Conservation (phyloP, 1,139 yeast genomes). For the Scheffersomyces lignicola region DNA sequence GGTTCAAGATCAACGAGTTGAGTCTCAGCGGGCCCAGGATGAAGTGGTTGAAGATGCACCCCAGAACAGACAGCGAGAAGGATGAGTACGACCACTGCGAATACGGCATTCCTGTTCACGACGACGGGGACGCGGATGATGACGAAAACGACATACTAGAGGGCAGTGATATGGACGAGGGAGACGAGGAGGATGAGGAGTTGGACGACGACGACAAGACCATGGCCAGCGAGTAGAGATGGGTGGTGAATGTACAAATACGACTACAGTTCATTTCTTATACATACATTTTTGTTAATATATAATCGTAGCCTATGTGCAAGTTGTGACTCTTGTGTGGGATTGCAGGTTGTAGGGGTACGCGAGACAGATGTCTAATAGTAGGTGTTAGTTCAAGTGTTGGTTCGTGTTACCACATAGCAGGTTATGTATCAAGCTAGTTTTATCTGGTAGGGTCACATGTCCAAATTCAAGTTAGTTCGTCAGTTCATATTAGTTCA, state of each 20-base stretch:
- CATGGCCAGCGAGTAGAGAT: conserved; percentile 43
- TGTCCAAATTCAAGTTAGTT: no score
- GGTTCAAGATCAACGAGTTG: conserved; percentile 75
- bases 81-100: conserved; percentile 65
- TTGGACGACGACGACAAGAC: conserved; percentile 43
- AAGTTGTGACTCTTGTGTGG: no score
- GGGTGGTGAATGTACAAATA: conserved; percentile 1
- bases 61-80: conserved; percentile 57
- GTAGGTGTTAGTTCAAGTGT: no score
- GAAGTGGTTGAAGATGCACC: conserved; percentile 88
- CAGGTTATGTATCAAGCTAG: no score
- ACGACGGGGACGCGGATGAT: conserved; percentile 23
- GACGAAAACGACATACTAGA: conserved; percentile 25
- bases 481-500: no score
- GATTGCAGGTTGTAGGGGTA: no score
- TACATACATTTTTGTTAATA: background rate
- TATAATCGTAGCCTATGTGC: no score
- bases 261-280: background rate
- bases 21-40: conserved; percentile 87
- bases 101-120: conserved; percentile 47
- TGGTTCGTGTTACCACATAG: no score
- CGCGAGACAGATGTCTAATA: no score
- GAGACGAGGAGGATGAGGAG: conserved; percentile 23
- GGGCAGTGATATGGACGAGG: conserved; percentile 22
- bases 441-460: no score